Percentiles rank a stretch among this genome's conserved stretches.
Conservation (phyloP, 2,329 filamentous ascomycete species). For the Calonectria hongkongensis region DNA sequence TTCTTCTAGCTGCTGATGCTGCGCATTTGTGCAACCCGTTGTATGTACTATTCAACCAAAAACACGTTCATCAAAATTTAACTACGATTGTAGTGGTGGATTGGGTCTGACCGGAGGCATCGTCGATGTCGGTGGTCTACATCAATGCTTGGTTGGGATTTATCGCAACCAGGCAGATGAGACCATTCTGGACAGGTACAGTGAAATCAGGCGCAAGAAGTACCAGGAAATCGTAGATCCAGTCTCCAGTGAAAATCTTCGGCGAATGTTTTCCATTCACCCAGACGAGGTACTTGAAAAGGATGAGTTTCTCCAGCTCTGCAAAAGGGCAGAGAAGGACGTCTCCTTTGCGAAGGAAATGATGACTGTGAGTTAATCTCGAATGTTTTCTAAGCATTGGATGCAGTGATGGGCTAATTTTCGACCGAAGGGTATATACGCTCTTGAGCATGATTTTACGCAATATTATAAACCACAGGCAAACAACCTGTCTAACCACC, state of each 20-base stretch:
- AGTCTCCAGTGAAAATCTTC: constrained; percentile 36
- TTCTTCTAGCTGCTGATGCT: constrained; percentile 76
- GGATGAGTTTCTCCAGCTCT: constrained; percentile 38
- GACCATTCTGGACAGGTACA: constrained; percentile 40
- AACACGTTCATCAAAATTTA: background rate
- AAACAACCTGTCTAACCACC: too few species aligned
- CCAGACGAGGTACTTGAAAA: constrained; percentile 33
- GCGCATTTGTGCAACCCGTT: constrained; percentile 73
- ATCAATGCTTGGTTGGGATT: constrained; percentile 69
- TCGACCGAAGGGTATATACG: background rate
- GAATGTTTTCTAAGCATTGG: background rate
- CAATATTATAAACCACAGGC: background rate
- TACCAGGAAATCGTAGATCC: constrained; percentile 37
- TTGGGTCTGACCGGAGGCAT: constrained; percentile 79
- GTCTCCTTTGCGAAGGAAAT: background rate
- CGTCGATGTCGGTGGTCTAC: constrained; percentile 77
- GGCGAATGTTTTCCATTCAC: constrained; percentile 23
- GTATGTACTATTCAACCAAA: constrained; percentile 12
- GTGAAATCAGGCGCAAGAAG: constrained; percentile 31
- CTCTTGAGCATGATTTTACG: background rate
- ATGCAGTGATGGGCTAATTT: background rate
- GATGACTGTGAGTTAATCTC: background rate
- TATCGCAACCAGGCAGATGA: constrained; percentile 30
- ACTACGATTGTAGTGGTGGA: constrained; percentile 66
- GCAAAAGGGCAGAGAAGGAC: constrained; percentile 34